These are phyloP conservation scores for Ceratobasidium theobromae DNA, from an alignment of 1,284 basidiomycete genomes.

Conservation along the genomic window DNA sequence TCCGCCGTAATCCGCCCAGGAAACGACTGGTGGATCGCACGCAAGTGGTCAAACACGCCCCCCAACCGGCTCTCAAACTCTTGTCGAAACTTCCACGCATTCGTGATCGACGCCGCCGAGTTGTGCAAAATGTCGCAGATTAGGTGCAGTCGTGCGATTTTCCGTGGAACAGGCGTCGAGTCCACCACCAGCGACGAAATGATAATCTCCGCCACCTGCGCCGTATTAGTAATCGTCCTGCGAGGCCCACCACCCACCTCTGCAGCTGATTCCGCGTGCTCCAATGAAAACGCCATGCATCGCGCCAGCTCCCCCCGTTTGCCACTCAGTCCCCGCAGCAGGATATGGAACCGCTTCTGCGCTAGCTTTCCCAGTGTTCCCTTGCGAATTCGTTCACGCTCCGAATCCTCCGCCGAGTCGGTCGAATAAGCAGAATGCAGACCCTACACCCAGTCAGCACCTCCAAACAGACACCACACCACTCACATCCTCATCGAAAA, in stretches of 20 bases:
- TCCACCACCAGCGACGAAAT: conserved; percentile 81
- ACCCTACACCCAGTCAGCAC: conserved; percentile 56
- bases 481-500: conserved; percentile 84
- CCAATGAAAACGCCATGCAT: conserved; percentile 93
- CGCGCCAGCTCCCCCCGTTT: conserved; percentile 88
- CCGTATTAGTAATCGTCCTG: neutral
- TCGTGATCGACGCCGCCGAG: conserved; percentile 81
- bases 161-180: conserved; percentile 89
- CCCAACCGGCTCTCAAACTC: conserved; percentile 87
- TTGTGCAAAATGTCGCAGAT: conserved; percentile 99
- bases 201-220: conserved; percentile 82
- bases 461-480: neutral
- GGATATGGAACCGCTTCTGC: conserved; percentile 79
- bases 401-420: conserved; percentile 92
- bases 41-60: conserved; percentile 89
- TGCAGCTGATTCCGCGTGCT: conserved; percentile 90
- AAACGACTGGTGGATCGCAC: conserved; percentile 89
- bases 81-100: conserved; percentile 92
- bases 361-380: conserved; percentile 75
- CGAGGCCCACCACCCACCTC: conserved; percentile 57
- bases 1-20: conserved; percentile 91
- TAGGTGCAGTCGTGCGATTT: conserved; percentile 90
- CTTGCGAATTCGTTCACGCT: conserved; percentile 72
- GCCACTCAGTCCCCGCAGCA: conserved; percentile 84
- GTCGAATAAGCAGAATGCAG: conserved; percentile 91